Percentiles rank a stretch among this genome's conserved stretches.
phyloP scores from a whole-genome alignment of 1,284 basidiomycete species.

The Mycosarcoma mackinlayi region DNA sequence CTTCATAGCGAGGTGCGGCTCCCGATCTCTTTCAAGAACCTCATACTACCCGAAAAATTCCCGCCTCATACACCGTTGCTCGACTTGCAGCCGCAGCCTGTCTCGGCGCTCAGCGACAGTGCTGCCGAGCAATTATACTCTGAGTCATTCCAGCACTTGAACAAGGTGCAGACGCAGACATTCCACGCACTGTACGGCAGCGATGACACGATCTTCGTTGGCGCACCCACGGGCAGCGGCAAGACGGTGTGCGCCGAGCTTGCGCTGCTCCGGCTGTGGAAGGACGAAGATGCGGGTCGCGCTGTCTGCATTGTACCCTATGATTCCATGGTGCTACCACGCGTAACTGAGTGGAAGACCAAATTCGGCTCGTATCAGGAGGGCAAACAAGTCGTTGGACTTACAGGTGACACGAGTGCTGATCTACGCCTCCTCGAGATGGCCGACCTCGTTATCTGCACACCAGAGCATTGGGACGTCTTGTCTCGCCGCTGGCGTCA shows the following conservation, averaged over 20 bases:
- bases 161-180: constrained; percentile 99
- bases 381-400: constrained; percentile 88
- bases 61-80: constrained; percentile 90
- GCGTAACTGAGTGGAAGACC: constrained; percentile 86
- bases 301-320: constrained; percentile 97
- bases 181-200: constrained; percentile 97
- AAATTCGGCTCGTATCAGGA: constrained; percentile 86
- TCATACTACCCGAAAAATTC: constrained; percentile 97
- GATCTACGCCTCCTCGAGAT: constrained; percentile 86
- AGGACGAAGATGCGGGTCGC: constrained; percentile 78
- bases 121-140: constrained; percentile 86
- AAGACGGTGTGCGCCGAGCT: constrained; percentile 99
- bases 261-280: constrained; percentile 90
- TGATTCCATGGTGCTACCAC: constrained; percentile 93
- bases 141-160: constrained; percentile 81
- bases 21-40: constrained; percentile 96
- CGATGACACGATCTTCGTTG: constrained; percentile 95
- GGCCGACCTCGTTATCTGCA: constrained; percentile 86
- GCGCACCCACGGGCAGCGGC: constrained; percentile 93
- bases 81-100: constrained; percentile 89
- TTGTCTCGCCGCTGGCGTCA: constrained; percentile 96
- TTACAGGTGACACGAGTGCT: constrained; percentile 94
- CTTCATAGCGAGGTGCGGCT: constrained; percentile 91
- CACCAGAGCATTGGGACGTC: constrained; percentile 91
- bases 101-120: constrained; percentile 89